phyloP scores from a whole-genome alignment of 2,329 filamentous ascomycete genomes.

The Phyllosticta citrichinensis region DNA sequence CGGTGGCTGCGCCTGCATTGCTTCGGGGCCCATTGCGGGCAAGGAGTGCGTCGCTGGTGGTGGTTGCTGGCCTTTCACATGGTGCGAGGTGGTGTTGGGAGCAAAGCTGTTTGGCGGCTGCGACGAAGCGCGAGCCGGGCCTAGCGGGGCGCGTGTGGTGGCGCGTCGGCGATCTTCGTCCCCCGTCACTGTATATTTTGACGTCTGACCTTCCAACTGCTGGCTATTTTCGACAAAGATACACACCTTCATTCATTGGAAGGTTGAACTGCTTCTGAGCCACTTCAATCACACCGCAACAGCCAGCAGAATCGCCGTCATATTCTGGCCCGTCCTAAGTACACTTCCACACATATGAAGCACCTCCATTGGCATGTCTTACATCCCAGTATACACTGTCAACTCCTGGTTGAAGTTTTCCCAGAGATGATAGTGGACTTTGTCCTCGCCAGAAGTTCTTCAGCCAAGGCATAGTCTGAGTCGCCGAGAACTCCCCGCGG shows the following conservation, averaged over 20 bases:
- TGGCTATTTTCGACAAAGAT: too few relatives aligned
- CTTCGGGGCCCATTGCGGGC: slow-evolving; percentile 8
- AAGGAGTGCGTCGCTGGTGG: background rate
- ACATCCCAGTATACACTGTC: too few relatives aligned
- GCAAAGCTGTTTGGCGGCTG: background rate
- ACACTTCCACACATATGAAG: too few relatives aligned
- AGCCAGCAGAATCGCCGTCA: too few relatives aligned
- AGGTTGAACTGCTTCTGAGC: too few relatives aligned
- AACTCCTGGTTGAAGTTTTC: too few relatives aligned
- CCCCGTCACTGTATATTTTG: background rate
- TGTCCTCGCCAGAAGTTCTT: slow-evolving; percentile 1
- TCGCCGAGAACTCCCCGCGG: slow-evolving; percentile 6
- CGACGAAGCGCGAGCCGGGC: background rate
- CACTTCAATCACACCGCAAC: too few relatives aligned
- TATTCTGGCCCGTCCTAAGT: too few relatives aligned
- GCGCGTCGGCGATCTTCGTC: background rate
- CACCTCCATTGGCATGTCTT: too few relatives aligned
- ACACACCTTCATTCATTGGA: too few relatives aligned
- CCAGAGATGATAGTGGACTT: too few relatives aligned
- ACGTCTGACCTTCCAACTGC: background rate
- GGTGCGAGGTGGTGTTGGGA: background rate
- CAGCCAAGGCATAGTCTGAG: slow-evolving; percentile 6
- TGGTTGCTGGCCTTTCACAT: slow-evolving; percentile 3
- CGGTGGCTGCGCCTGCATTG: background rate
- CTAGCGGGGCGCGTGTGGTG: background rate